phyloP scores from a whole-genome alignment of 495 filamentous ascomycete species.

The Daldinia decipiens region DNA sequence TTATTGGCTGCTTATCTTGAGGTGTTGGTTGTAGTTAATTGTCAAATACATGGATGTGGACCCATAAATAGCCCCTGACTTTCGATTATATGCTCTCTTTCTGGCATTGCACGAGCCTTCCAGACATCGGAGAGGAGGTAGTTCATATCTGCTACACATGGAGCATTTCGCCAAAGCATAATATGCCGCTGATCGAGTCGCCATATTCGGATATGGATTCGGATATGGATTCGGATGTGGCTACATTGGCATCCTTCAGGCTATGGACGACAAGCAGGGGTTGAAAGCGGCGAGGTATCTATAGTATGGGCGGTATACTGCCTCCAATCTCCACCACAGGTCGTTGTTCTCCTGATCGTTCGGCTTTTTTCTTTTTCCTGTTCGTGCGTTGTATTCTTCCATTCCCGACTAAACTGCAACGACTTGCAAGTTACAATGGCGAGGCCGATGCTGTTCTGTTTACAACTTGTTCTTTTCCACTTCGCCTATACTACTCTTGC shows the following conservation, averaged over 20 bases:
- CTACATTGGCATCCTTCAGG: background rate
- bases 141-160: background rate
- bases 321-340: no score
- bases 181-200: background rate
- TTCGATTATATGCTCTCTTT: background rate
- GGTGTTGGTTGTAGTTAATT: background rate
- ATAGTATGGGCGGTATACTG: no score
- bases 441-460: background rate
- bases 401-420: background rate
- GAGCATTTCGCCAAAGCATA: no score
- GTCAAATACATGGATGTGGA: background rate
- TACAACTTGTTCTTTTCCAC: background rate
- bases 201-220: background rate
- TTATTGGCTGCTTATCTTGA: constrained; percentile 3
- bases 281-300: background rate
- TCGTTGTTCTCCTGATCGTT: no score
- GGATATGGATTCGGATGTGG: background rate
- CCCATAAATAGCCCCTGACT: constrained; percentile 4
- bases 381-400: no score
- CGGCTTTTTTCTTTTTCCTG: no score
- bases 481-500: background rate
- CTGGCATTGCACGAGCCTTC: background rate
- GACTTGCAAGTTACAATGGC: background rate
- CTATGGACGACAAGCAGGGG: background rate
- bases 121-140: no score